Conservation (phyloP, 2,329 filamentous ascomycete genomes). For the Verticillium dahliae region DNA sequence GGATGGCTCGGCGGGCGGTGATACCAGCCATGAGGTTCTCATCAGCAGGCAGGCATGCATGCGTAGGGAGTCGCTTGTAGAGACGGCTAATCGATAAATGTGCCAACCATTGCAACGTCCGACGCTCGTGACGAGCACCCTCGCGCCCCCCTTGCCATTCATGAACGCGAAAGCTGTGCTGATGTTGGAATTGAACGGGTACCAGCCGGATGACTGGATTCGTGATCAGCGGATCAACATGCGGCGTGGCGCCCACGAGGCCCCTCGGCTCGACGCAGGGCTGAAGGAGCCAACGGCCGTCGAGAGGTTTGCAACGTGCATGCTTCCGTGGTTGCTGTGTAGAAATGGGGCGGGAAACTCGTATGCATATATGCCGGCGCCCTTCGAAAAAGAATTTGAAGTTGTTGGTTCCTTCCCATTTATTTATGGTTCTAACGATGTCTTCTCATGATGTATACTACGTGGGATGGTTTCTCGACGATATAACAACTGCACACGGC, state of each 20-base stretch:
- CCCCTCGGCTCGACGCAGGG: not conserved
- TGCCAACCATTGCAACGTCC: too few species aligned
- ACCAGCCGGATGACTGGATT: not conserved
- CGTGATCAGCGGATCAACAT: not conserved
- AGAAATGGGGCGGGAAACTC: not conserved
- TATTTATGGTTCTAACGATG: too few species aligned
- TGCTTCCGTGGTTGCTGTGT: not conserved
- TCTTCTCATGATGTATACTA: too few species aligned
- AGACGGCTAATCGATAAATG: not conserved
- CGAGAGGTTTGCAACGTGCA: not conserved
- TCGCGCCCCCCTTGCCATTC: too few species aligned
- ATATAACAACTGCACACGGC: too few species aligned
- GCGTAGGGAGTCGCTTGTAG: not conserved
- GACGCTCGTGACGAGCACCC: too few species aligned
- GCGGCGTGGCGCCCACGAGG: not conserved
- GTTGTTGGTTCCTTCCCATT: too few species aligned
- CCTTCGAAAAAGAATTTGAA: too few species aligned
- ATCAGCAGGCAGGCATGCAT: not conserved
- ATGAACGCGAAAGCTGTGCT: not conserved
- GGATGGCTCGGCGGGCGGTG: not conserved
- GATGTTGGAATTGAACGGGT: too few species aligned
- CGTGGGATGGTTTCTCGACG: too few species aligned
- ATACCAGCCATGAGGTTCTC: not conserved
- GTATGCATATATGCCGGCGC: too few species aligned
- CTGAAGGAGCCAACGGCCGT: not conserved